phyloP scores from a whole-genome alignment of 2,329 filamentous ascomycete species.

The Calcarisporium arbuscula region DNA sequence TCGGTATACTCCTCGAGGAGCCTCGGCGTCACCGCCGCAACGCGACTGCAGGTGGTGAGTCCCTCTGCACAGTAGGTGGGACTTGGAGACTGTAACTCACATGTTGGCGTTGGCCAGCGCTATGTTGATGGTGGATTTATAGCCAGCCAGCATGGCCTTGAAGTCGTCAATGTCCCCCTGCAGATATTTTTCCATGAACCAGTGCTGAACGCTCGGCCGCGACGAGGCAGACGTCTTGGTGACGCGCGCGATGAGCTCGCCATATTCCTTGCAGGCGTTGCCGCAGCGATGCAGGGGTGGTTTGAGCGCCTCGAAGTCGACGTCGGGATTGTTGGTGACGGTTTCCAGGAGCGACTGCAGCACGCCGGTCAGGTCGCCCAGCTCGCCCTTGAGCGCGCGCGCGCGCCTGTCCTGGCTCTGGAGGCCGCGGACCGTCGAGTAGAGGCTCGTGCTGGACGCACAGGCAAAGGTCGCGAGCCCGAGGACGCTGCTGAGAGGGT shows the following conservation, averaged over 20 bases:
- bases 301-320: constrained; percentile 12
- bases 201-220: constrained; percentile 35
- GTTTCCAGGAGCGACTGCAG: constrained; percentile 6
- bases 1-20: constrained; percentile 15
- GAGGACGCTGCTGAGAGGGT: constrained; percentile 6
- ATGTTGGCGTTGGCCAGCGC: constrained; percentile 15
- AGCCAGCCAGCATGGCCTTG: constrained; percentile 29
- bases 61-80: not conserved
- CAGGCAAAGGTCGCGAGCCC: constrained; percentile 11
- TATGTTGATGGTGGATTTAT: constrained; percentile 25
- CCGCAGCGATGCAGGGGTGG: constrained; percentile 33
- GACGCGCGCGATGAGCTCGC: constrained; percentile 25
- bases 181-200: constrained; percentile 37
- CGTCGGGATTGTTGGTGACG: constrained; percentile 1
- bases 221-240: constrained; percentile 23
- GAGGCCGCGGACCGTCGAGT: constrained; percentile 13
- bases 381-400: constrained; percentile 8
- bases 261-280: constrained; percentile 36
- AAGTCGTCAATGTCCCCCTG: constrained; percentile 35
- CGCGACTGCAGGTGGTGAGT: not conserved
- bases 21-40: constrained; percentile 9
- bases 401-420: constrained; percentile 9
- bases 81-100: constrained; percentile 9
- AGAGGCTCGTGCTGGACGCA: constrained; percentile 13
- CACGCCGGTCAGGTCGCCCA: constrained; percentile 5